Evolutionary conservation across 371 early-diverging fungal species (phyloP), one percentile per base, ranked within the genome.

Genomic region (Rhizopus microsporus): DNA sequence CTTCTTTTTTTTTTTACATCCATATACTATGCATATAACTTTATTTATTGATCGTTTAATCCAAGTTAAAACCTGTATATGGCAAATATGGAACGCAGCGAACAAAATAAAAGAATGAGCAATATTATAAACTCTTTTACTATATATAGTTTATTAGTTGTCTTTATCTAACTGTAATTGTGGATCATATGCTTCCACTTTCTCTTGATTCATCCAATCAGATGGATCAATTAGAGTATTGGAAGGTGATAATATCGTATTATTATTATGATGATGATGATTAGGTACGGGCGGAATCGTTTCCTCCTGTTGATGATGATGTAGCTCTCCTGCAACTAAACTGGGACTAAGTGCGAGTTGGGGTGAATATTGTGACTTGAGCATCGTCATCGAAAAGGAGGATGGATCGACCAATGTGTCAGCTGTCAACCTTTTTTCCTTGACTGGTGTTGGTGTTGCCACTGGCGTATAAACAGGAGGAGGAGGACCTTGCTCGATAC

Each of bases 311-410:
- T 42, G 9, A 42, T 23, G 23, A 23, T 23, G 23, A 23, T 23
- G 23, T 23, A 42, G 15, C 30, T 60, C 55, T 40, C 57, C 59
- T 54, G 59, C 62, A 48, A 59, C 51, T 39, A 62, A 47, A 30
- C 67, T 67, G 16, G 67, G 67, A 45, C 67, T 67, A 38, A 67
- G 51, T 40, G 67, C 62, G 42, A 67, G 56, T 56, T 67, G 67
- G 39, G 67, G 67, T 47, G 67, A 54, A 40, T 67, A 67, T 39
- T 67, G 67, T 13, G 33, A 55, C 34, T 59, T 67, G 4, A 65
- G 46, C 56, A 56, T 45, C 13, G 59, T 51, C 38, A 7, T 10
- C 13, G 38, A 37, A 42, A n/a, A 42, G 15, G 42, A 23, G 23
- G 23, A 23, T 23, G 23, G 42, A 15, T 56, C 56, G 0, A 62